These are phyloP conservation scores for Aspergillus ibericus DNA, from an alignment of 2,329 filamentous ascomycete genomes.

Conservation along the genomic window DNA sequence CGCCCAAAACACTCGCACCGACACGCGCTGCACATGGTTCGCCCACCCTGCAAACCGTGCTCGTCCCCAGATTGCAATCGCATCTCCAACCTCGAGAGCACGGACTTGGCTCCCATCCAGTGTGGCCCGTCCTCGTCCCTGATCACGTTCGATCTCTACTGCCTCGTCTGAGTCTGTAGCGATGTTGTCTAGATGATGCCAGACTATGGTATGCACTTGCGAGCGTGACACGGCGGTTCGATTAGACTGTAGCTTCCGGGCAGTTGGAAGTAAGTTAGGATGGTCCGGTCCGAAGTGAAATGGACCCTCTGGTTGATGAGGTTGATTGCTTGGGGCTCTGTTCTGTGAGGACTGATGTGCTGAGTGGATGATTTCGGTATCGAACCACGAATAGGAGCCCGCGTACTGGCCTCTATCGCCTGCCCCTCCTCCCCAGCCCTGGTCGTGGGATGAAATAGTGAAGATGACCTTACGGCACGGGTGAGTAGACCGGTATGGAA, in stretches of 20 bases:
- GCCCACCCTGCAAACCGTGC: conserved; percentile 40
- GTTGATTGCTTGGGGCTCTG: conserved; percentile 17
- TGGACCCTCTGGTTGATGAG: conserved; percentile 14
- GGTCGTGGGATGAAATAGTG: conserved; percentile 37
- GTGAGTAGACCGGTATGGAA: conserved; percentile 37
- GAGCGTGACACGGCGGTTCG: conserved; percentile 18
- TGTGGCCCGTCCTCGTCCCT: conserved; percentile 38
- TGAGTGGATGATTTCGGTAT: conserved; percentile 32
- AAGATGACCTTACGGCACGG: conserved; percentile 44
- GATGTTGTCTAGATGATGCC: conserved; percentile 38
- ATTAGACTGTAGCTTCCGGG: conserved; percentile 35
- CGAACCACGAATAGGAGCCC: conserved; percentile 42
- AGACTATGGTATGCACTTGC: conserved; percentile 31
- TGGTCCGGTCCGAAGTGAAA: conserved; percentile 23
- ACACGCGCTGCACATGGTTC: conserved; percentile 34
- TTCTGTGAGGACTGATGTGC: conserved; percentile 19
- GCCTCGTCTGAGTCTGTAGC: conserved; percentile 33
- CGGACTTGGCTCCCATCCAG: conserved; percentile 38
- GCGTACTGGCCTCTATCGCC: conserved; percentile 26
- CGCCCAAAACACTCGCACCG: conserved; percentile 40
- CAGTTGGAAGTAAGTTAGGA: conserved; percentile 30
- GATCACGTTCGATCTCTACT: conserved; percentile 26
- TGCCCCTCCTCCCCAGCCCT: conserved; percentile 31
- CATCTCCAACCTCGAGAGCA: conserved; percentile 37
- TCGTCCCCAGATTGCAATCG: conserved; percentile 39